These are phyloP conservation scores for Papilionanthe hybrid DNA, from an alignment of 116 monocot species.

Conservation along the genomic window DNA sequence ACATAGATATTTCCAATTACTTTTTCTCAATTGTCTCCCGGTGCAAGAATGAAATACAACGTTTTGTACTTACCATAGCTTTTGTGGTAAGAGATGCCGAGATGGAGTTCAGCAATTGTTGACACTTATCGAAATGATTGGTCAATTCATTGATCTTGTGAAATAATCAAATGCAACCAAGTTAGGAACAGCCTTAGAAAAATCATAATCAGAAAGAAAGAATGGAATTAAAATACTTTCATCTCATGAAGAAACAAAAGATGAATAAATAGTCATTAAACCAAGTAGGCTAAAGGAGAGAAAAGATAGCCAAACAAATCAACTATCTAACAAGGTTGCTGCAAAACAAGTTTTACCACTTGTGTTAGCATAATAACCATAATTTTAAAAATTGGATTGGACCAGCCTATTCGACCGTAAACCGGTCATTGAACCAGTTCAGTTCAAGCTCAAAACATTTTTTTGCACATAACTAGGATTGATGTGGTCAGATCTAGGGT, in stretches of 20 bases:
- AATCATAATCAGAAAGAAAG: neutral
- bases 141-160: slow-evolving; percentile 68
- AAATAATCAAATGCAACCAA: neutral
- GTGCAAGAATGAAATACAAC: neutral
- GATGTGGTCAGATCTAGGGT: no score
- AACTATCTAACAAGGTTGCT: neutral
- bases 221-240: neutral
- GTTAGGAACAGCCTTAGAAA: neutral
- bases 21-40: no score
- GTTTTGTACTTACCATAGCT: slow-evolving; percentile 45
- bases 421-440: no score
- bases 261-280: neutral
- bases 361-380: neutral
- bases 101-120: slow-evolving; percentile 76
- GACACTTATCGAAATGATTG: slow-evolving; percentile 72
- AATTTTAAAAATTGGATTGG: no score
- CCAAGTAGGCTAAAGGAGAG: neutral
- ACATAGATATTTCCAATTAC: no score
- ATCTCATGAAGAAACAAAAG: neutral
- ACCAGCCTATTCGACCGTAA: no score
- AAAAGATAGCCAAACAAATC: neutral
- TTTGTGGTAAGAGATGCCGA: slow-evolving; percentile 56
- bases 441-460: no score
- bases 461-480: no score
- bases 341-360: neutral